phyloP scores from a whole-genome alignment of 139 green algal genomes.

The Micromonas commoda region DNA sequence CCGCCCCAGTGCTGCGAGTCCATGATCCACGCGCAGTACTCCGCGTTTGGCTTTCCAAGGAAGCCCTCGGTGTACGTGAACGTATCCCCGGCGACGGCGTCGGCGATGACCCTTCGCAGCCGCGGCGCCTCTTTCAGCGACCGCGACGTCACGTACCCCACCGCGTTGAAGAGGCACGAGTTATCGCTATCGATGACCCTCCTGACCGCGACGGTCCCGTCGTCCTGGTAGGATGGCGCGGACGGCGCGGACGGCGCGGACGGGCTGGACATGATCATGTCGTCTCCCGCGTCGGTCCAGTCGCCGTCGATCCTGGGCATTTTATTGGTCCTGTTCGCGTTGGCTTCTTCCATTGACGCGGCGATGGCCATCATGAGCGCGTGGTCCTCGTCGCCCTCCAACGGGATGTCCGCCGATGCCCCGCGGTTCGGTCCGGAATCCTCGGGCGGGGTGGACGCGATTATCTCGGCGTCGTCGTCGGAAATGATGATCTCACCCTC shows the following conservation, averaged over 20 bases:
- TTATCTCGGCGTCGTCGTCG: too few species aligned
- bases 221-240: neutral
- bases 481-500: too few species aligned
- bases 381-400: constrained; percentile 54
- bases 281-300: constrained; percentile 35
- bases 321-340: neutral
- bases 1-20: constrained; percentile 56
- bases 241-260: constrained; percentile 6
- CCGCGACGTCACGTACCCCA: constrained; percentile 72
- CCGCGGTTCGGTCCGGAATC: too few species aligned
- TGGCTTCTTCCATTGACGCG: constrained; percentile 46
- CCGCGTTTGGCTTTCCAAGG: constrained; percentile 41
- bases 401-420: too few species aligned
- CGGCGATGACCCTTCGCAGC: constrained; percentile 60
- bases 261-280: neutral
- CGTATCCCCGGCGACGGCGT: constrained; percentile 51
- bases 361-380: constrained; percentile 65
- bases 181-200: constrained; percentile 83
- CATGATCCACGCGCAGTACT: constrained; percentile 70
- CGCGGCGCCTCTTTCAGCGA: constrained; percentile 35
- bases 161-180: constrained; percentile 86
- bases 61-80: constrained; percentile 65
- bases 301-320: too few species aligned
- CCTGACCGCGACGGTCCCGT: constrained; percentile 50
- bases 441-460: too few species aligned